A percentile compares a stretch with the other conserved stretches of the same genome.
These are phyloP conservation scores for Ustilago loliicola DNA, from an alignment of 1,284 basidiomycete species.

Conservation along the genomic window DNA sequence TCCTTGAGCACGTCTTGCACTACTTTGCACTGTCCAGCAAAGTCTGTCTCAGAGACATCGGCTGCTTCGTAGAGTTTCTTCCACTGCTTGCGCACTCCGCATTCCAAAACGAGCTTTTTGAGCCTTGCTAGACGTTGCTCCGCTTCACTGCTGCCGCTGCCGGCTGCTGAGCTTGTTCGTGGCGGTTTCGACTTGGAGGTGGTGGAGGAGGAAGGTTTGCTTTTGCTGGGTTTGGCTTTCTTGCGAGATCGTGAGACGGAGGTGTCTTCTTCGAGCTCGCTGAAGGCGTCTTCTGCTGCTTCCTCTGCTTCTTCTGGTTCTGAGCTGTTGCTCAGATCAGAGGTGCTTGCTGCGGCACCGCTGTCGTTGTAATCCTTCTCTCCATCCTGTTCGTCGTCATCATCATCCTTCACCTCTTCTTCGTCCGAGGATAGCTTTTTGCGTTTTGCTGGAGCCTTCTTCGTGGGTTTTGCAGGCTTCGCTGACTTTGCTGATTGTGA, in stretches of 20 bases:
- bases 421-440: slow-evolving; percentile 9
- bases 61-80: slow-evolving; percentile 50
- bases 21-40: slow-evolving; percentile 23
- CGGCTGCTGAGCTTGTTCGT: not conserved
- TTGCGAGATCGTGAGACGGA: slow-evolving; percentile 21
- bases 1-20: slow-evolving; percentile 44
- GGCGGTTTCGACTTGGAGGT: slow-evolving; percentile 3
- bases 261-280: slow-evolving; percentile 47
- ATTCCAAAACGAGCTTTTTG: slow-evolving; percentile 48
- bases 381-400: not conserved
- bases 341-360: not conserved
- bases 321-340: not conserved
- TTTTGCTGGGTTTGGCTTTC: slow-evolving; percentile 8
- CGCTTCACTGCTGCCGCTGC: slow-evolving; percentile 20
- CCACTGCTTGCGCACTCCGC: slow-evolving; percentile 50
- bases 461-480: slow-evolving; percentile 5
- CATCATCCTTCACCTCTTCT: slow-evolving; percentile 1
- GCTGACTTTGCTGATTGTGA: not conserved
- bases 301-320: not conserved
- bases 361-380: not conserved
- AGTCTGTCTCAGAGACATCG: slow-evolving; percentile 20
- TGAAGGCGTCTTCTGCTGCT: slow-evolving; percentile 19
- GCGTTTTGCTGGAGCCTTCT: slow-evolving; percentile 20
- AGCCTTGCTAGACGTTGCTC: slow-evolving; percentile 36
- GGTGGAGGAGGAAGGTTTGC: slow-evolving; percentile 8